Evolutionary conservation across 352 stramenopile species (phyloP), one percentile per base, ranked within the genome.

Genomic region (Pythium volutum): DNA sequence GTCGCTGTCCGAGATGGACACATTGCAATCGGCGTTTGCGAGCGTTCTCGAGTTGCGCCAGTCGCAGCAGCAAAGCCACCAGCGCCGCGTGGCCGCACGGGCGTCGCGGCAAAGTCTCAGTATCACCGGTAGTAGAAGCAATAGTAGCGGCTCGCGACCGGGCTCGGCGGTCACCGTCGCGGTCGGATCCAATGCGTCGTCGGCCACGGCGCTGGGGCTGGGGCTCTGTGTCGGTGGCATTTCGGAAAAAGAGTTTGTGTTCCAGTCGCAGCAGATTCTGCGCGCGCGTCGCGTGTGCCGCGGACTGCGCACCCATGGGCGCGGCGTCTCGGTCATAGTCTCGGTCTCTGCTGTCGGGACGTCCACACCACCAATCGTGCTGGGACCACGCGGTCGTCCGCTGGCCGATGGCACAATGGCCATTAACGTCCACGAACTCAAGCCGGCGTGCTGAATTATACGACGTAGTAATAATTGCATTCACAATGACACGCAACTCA

Each of bases 211-310:
- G n/a, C n/a, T n/a, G n/a, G n/a, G n/a, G n/a, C n/a, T 27, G 7
- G 46, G 34, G 20, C 31, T 69, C 29, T 64, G 62, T 18, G 54
- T 76, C 16, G 71, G 71, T 4, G 79, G 79, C n/a, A 64, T 89
- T 48, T 81, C 64, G 29, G 79, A 87, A 54, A 77, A 78, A 41
- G 77, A 87, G 64, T 89, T 89, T 36, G 79, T 88, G 12, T 80
- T 78, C 33, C 67, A 81, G 48, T 63, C 70, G 15, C 60, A 84
- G 31, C 75, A 88, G 36, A 59, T 80, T 12, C 65, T 88, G 58
- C 71, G 79, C 23, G 50, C 62, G 27, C 70, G 73, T 4, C 75
- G 77, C 39, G 75, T 66, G n/a, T 64, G 64, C 42, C 70, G 70
- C 18, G 79, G 79, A 7, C 59, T 87, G 5, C 77, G 79, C 42